Evolutionary conservation across 345 rosid genomes (phyloP).

Genomic region (Salix purpurea): DNA sequence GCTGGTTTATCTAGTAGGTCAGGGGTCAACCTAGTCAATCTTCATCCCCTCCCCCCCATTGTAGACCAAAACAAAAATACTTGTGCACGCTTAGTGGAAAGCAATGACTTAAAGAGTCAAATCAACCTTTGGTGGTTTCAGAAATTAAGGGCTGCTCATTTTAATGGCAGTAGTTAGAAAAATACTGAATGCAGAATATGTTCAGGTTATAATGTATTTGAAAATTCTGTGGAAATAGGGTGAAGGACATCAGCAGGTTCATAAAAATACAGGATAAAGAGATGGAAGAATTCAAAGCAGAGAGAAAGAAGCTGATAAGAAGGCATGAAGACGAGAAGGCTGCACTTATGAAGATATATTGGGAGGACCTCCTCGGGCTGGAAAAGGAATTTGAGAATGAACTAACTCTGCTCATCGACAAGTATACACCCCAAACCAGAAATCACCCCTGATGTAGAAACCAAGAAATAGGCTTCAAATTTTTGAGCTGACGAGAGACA

Average conservation of each 20-base stretch:
- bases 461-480: background rate
- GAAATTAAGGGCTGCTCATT: background rate
- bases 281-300: constrained; percentile 9
- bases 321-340: background rate
- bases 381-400: constrained; percentile 7
- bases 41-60: no score
- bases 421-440: background rate
- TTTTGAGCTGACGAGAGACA: background rate
- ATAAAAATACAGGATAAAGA: constrained; percentile 1
- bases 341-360: background rate
- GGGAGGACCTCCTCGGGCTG: constrained; percentile 11
- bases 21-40: no score
- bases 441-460: background rate
- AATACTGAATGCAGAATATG: background rate
- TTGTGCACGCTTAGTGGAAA: no score
- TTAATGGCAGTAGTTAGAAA: background rate
- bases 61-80: no score
- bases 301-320: constrained; percentile 5
- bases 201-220: background rate
- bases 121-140: no score
- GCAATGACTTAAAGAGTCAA: no score
- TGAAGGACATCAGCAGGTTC: background rate
- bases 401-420: constrained; percentile 2
- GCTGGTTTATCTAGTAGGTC: no score
- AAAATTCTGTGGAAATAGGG: constrained; percentile 4